Evolutionary conservation across 352 stramenopile species (phyloP).

Genomic region (Phytophthora quininea): DNA sequence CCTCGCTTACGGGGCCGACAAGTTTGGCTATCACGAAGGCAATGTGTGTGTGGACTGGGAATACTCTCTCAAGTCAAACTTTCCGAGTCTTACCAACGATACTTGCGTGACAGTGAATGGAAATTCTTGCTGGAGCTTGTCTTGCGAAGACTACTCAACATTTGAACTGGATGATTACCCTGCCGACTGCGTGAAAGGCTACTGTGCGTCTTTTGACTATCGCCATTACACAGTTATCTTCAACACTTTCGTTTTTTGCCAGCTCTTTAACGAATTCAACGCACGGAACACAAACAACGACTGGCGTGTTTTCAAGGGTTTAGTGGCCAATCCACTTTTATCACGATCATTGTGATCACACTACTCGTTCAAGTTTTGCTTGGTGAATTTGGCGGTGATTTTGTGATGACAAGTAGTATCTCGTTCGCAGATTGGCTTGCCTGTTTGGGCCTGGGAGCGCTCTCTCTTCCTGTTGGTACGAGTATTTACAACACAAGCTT

Average conservation of each 20-base stretch:
- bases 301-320: constrained; percentile 94
- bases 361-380: constrained; percentile 95
- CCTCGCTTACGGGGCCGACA: constrained; percentile 53
- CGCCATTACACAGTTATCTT: constrained; percentile 98
- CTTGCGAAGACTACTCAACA: constrained; percentile 65
- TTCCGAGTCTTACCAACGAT: constrained; percentile 40
- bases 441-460: constrained; percentile 60
- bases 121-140: constrained; percentile 49
- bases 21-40: constrained; percentile 68
- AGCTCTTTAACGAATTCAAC: constrained; percentile 94
- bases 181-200: constrained; percentile 48
- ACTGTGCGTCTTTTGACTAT: constrained; percentile 75
- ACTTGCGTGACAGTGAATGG: constrained; percentile 58
- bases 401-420: constrained; percentile 79
- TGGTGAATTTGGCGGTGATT: constrained; percentile 94
- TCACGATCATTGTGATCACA: constrained; percentile 92
- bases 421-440: constrained; percentile 66
- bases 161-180: constrained; percentile 47
- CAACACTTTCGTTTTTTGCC: constrained; percentile 98
- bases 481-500: background rate
- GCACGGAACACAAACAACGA: constrained; percentile 92
- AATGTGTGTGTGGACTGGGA: constrained; percentile 53
- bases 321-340: constrained; percentile 92
- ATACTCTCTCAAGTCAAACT: constrained; percentile 59
- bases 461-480: constrained; percentile 78